Evolutionary conservation across 805 yeast species (phyloP).

Genomic region (Tetrapisispora pingtungensis): DNA sequence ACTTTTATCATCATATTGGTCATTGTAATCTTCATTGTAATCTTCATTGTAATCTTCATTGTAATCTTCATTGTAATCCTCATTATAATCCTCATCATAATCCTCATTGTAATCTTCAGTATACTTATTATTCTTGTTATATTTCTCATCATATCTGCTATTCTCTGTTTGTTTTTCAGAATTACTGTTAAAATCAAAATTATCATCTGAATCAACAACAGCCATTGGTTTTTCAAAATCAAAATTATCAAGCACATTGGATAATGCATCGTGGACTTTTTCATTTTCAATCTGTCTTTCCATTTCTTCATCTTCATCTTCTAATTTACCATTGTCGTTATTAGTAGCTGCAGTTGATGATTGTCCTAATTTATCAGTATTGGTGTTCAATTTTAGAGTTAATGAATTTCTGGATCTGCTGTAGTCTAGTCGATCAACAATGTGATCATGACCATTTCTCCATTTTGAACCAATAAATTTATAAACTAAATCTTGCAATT

Average conservation of each 20-base stretch:
- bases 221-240: slow-evolving; percentile 46
- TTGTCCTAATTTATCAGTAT: background rate
- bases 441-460: slow-evolving; percentile 72
- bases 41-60: background rate
- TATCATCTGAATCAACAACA: slow-evolving; percentile 37
- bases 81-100: background rate
- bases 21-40: slow-evolving; percentile 3
- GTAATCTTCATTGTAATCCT: background rate
- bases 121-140: background rate
- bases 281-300: slow-evolving; percentile 35
- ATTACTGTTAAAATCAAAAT: slow-evolving; percentile 14
- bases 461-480: slow-evolving; percentile 57
- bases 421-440: slow-evolving; percentile 50
- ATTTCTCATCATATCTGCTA: background rate
- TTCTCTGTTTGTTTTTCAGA: background rate
- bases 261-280: slow-evolving; percentile 38
- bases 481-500: slow-evolving; percentile 51
- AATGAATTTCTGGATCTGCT: slow-evolving; percentile 16
- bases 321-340: background rate
- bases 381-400: background rate
- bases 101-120: background rate
- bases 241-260: slow-evolving; percentile 36
- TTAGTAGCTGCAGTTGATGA: background rate
- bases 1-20: background rate
- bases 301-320: slow-evolving; percentile 27